Conservation (phyloP, 805 yeast genomes). For the Metschnikowia borealis region DNA sequence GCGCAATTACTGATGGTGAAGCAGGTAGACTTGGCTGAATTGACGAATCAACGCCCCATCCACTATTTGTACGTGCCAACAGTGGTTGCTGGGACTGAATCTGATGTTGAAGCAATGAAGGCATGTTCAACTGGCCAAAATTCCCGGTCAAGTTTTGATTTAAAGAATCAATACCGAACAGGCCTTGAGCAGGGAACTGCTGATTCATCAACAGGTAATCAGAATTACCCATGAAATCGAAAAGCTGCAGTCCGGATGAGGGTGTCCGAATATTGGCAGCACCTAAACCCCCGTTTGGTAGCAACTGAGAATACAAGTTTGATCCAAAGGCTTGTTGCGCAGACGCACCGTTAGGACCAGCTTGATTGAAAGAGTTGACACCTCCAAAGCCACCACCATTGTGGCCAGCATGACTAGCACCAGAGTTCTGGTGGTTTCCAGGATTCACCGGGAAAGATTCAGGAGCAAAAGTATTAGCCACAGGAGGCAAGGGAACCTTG, state of each 20-base stretch:
- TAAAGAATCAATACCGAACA: conserved; percentile 26
- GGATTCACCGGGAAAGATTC: not conserved
- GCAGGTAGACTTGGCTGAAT: conserved; percentile 24
- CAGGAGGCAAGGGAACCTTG: conserved; percentile 47
- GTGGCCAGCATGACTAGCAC: not conserved
- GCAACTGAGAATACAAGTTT: conserved; percentile 27
- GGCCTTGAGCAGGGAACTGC: conserved; percentile 20
- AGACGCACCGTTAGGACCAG: conserved; percentile 1
- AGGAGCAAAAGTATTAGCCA: conserved; percentile 3
- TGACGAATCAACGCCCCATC: conserved; percentile 37
- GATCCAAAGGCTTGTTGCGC: conserved; percentile 14
- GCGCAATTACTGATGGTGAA: conserved; percentile 23
- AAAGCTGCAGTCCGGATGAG: conserved; percentile 12
- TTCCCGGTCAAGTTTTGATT: conserved; percentile 9
- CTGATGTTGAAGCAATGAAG: conserved; percentile 34
- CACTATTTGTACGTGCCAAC: conserved; percentile 32
- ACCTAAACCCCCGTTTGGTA: conserved; percentile 26
- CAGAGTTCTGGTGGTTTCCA: not conserved
- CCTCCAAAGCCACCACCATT: not conserved
- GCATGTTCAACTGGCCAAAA: conserved; percentile 24
- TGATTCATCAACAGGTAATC: conserved; percentile 19
- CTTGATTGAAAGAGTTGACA: conserved; percentile 4
- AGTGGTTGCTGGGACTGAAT: conserved; percentile 26
- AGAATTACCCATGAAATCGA: conserved; percentile 16
- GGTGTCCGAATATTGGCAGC: conserved; percentile 25